Percentiles rank a stretch among this genome's conserved stretches.
Evolutionary conservation across 345 rosid genomes (phyloP).

Genomic region (Boechera divaricarpa): DNA sequence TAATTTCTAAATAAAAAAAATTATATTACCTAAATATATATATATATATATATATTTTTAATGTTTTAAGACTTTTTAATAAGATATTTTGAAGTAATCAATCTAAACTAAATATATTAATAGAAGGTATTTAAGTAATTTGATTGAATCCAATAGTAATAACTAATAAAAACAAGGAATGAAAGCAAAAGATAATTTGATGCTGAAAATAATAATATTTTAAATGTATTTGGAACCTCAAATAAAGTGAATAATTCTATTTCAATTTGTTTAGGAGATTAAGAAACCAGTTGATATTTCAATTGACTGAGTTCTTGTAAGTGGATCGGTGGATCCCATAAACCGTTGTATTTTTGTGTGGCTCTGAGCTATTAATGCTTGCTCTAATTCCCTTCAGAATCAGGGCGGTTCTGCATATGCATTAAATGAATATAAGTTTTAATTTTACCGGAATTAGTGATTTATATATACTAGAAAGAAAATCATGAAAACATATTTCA

Average conservation of each 20-base stretch:
- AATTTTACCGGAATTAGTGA: too few species aligned
- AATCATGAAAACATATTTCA: too few species aligned
- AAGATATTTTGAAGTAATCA: not conserved
- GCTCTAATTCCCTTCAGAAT: too few species aligned
- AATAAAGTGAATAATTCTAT: not conserved
- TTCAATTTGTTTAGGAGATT: not conserved
- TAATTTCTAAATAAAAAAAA: not conserved
- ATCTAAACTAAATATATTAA: not conserved
- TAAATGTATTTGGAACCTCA: not conserved
- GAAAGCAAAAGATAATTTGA: not conserved
- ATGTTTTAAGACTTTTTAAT: not conserved
- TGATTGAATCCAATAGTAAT: not conserved
- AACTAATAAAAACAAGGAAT: not conserved
- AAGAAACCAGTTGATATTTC: too few species aligned
- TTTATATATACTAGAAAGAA: too few species aligned
- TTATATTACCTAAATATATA: not conserved
- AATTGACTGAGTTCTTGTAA: too few species aligned
- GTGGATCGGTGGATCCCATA: too few species aligned
- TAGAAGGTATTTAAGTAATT: not conserved
- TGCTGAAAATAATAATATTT: not conserved
- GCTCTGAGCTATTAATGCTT: too few species aligned
- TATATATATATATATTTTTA: not conserved
- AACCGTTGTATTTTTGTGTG: too few species aligned
- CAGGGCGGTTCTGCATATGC: too few species aligned
- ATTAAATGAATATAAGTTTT: too few species aligned